These are phyloP conservation scores for Fusarium algeriense DNA, from an alignment of 2,329 filamentous ascomycete species.

Conservation along the genomic window DNA sequence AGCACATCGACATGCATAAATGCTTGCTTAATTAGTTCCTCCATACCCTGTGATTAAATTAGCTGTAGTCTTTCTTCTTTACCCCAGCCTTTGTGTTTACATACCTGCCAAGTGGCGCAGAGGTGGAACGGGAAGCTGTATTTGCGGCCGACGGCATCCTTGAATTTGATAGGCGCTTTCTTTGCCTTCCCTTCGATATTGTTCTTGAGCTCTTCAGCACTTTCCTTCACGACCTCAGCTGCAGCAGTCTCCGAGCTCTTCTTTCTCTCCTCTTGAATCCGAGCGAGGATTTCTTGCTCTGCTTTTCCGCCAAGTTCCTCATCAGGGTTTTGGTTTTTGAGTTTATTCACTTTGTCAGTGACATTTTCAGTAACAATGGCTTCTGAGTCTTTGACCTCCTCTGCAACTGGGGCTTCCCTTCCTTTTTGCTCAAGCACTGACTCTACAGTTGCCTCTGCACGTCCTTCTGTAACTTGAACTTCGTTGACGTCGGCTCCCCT, in stretches of 20 bases:
- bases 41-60: slow-evolving; percentile 76
- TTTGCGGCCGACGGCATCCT: slow-evolving; percentile 90
- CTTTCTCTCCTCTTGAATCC: slow-evolving; percentile 59
- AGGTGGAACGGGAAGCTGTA: slow-evolving; percentile 92
- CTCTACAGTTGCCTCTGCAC: too few species aligned
- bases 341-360: too few species aligned
- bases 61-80: slow-evolving; percentile 23
- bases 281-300: slow-evolving; percentile 56
- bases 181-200: slow-evolving; percentile 69
- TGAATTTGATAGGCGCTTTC: slow-evolving; percentile 86
- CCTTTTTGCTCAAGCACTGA: too few species aligned
- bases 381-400: too few species aligned
- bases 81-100: slow-evolving; percentile 47
- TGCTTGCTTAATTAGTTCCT: slow-evolving; percentile 87
- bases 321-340: too few species aligned
- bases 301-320: too few species aligned
- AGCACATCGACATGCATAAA: slow-evolving; percentile 83
- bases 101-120: slow-evolving; percentile 85
- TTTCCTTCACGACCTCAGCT: slow-evolving; percentile 65
- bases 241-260: slow-evolving; percentile 55
- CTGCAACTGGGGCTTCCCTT: too few species aligned
- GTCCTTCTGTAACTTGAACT: too few species aligned
- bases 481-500: too few species aligned
- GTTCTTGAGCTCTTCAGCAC: slow-evolving; percentile 71
- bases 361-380: too few species aligned